Conservation (phyloP, 2,329 filamentous ascomycete genomes). For the Nannizzia gypsea region DNA sequence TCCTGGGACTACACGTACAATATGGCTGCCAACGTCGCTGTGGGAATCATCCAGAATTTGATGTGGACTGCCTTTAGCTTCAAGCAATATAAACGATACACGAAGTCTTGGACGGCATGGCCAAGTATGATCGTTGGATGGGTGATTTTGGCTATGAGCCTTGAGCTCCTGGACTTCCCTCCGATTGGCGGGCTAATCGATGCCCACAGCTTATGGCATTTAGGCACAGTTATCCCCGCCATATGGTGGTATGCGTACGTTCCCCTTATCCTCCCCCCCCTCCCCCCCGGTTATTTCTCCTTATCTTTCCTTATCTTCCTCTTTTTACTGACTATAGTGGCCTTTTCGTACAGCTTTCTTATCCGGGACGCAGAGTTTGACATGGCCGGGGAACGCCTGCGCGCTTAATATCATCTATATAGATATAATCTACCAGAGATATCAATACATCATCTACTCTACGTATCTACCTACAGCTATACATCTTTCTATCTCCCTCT, state of each 20-base stretch:
- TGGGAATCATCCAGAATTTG: slow-evolving; percentile 66
- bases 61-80: slow-evolving; percentile 82
- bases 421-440: neutral
- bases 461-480: neutral
- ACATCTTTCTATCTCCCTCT: neutral
- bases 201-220: slow-evolving; percentile 91
- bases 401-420: slow-evolving; percentile 42
- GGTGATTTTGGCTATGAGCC: slow-evolving; percentile 85
- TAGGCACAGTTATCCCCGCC: slow-evolving; percentile 79
- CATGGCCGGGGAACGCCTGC: slow-evolving; percentile 58
- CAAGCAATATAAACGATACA: slow-evolving; percentile 54
- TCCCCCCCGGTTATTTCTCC: too few species aligned
- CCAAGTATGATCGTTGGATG: slow-evolving; percentile 84
- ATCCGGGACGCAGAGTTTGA: slow-evolving; percentile 77
- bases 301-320: neutral
- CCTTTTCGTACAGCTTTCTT: slow-evolving; percentile 54
- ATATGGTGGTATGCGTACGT: slow-evolving; percentile 91
- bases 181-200: slow-evolving; percentile 73
- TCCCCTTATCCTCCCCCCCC: neutral
- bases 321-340: neutral
- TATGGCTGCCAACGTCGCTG: slow-evolving; percentile 83
- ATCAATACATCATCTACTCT: neutral
- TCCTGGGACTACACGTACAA: slow-evolving; percentile 96
- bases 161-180: slow-evolving; percentile 90
- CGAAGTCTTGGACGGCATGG: slow-evolving; percentile 71